phyloP scores from a whole-genome alignment of 192 early-diverging fungal genomes.

The Coemansia aciculifera region DNA sequence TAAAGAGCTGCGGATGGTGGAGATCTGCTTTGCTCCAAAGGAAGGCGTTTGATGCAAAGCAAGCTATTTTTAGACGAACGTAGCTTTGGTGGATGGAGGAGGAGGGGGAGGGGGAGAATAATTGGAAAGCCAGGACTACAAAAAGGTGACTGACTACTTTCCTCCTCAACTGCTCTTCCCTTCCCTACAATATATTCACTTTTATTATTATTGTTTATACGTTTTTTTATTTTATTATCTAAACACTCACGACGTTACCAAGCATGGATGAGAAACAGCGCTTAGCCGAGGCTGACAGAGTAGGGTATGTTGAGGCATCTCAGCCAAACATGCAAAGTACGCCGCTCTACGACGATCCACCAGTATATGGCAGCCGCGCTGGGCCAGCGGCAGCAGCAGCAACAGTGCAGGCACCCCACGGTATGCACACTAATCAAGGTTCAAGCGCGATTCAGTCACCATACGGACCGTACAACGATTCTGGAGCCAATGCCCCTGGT shows the following conservation, averaged over 20 bases:
- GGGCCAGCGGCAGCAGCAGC: neutral
- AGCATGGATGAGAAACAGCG: constrained; percentile 12
- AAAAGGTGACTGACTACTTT: neutral
- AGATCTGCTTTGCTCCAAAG: neutral
- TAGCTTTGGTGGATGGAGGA: neutral
- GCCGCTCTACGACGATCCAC: constrained; percentile 14
- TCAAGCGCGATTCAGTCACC: neutral
- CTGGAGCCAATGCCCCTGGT: neutral
- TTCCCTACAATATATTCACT: neutral
- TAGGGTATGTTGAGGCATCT: neutral
- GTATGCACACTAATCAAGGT: neutral
- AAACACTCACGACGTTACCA: too few relatives aligned
- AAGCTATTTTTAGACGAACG: neutral
- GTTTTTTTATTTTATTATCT: neutral
- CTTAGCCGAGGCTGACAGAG: constrained; percentile 9
- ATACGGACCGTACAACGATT: constrained; percentile 17
- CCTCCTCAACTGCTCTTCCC: neutral
- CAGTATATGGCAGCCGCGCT: neutral
- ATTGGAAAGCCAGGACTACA: neutral
- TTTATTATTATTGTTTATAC: neutral
- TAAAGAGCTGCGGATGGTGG: neutral
- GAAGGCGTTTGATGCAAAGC: neutral
- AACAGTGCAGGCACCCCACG: constrained; percentile 11
- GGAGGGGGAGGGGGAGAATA: neutral
- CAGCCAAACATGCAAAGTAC: neutral